A percentile compares a stretch with the other conserved stretches of the same genome.
These are phyloP conservation scores for Prunus mume DNA, from an alignment of 306 rosid species.

Conservation along the genomic window DNA sequence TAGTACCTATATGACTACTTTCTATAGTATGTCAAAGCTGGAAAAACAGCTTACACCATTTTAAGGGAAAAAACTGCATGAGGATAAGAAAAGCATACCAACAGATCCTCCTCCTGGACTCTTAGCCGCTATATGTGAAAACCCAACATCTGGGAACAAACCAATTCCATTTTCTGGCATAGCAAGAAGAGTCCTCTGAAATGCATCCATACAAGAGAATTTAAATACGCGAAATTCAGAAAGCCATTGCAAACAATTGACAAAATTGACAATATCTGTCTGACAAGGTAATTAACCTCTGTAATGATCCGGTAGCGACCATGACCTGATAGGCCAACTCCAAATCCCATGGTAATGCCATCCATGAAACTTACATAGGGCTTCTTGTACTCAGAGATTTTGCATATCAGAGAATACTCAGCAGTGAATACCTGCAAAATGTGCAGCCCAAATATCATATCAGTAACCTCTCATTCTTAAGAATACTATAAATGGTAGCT, in stretches of 20 bases:
- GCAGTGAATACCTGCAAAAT: constrained; percentile 78
- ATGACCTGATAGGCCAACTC: constrained; percentile 95
- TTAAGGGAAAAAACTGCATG: constrained; percentile 3
- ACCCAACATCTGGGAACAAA: constrained; percentile 94
- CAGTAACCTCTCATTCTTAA: constrained; percentile 21
- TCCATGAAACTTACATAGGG: constrained; percentile 95
- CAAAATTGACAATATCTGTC: constrained; percentile 1
- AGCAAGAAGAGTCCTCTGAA: constrained; percentile 89
- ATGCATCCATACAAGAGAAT: constrained; percentile 9
- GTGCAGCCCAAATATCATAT: constrained; percentile 22
- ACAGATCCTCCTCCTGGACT: constrained; percentile 96
- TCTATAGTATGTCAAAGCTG: neutral
- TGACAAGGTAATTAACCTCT: constrained; percentile 52
- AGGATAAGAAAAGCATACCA: constrained; percentile 48
- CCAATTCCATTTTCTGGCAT: constrained; percentile 99
- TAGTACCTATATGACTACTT: neutral
- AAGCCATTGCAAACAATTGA: constrained; percentile 6
- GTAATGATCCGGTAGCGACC: constrained; percentile 89
- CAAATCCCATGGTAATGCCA: constrained; percentile 98
- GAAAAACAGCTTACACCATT: neutral
- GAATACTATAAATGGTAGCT: constrained; percentile 12
- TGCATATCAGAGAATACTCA: constrained; percentile 93
- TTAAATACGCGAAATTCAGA: neutral
- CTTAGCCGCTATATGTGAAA: constrained; percentile 86
- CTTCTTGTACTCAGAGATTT: constrained; percentile 81